Evolutionary conservation across 2,329 filamentous ascomycete species (phyloP), one percentile per base, ranked within the genome.

Genomic region (Hymenotorrendiella dingleyae): DNA sequence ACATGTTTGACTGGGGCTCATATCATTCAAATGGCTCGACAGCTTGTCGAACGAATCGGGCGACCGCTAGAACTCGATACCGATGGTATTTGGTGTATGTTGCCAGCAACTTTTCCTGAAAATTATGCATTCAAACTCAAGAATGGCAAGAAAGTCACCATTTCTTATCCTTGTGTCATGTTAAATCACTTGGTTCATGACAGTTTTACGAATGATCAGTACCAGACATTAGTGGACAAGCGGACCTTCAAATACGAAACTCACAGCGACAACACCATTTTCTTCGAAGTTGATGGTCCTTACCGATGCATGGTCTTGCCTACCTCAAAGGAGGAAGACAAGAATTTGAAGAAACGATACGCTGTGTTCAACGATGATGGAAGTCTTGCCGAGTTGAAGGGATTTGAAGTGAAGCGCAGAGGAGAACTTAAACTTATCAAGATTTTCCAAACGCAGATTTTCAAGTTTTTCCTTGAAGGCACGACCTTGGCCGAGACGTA

Each of bases 371-470:
- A 98, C 59, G 86, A 97, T 49, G 93, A 98, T 57, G 93, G 94
- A 28, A 94, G 84, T 63, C 72, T 98, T 40, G 93, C 93, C 11
- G 93, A 98, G 62, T 65, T 98, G 60, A 98, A 98, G 61, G 93
- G 93, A 5, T 98, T 98, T 60, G 93, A 98, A 60, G 82, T 98
- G 53, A 98, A 98, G 71, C 83, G 93, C 62, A 79, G 93, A 77
- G 93, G 93, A 72, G 93, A 98, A 68, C 71, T 98, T 55, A 98
- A 98, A 69, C 82, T 98, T 55, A 98, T 98, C 76, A 98, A 98
- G 67, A 98, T 97, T 61, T 98, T 98, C 64, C 93, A 98, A 64
- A 88, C 93, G 47, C 93, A 98, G 60, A 95, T 98, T 53, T 98
- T 98, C 82, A 96, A 95, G 62, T 97, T 98, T 67, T 98, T 98